A percentile compares a stretch with the other conserved stretches of the same genome.
These are phyloP conservation scores for Dianthus caryophyllus DNA, from an alignment of 148 eudicot species.

Conservation along the genomic window DNA sequence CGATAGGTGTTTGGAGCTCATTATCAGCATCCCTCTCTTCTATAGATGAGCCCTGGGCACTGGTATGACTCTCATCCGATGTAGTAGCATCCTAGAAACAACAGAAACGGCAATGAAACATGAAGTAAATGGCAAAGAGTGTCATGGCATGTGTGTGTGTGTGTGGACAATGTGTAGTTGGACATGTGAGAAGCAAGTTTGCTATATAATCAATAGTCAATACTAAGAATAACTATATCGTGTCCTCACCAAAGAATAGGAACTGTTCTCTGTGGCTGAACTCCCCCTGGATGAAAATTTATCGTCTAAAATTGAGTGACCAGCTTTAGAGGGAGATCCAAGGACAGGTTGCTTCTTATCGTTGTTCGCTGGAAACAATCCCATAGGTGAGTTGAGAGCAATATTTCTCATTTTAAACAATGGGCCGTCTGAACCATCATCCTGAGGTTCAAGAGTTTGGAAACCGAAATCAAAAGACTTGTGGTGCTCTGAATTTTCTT, in stretches of 20 bases:
- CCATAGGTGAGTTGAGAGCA: constrained; percentile 25
- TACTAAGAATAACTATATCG: constrained; percentile 34
- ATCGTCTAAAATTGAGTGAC: constrained; percentile 12
- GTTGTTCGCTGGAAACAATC: constrained; percentile 29
- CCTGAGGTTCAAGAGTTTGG: constrained; percentile 30
- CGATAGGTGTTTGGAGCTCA: constrained; percentile 17
- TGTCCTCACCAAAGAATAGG: constrained; percentile 34
- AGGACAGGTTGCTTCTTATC: constrained; percentile 27
- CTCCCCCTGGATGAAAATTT: constrained; percentile 32
- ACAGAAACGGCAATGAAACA: constrained; percentile 29
- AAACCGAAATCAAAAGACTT: constrained; percentile 26
- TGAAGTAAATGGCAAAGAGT: not conserved
- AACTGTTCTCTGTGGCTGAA: constrained; percentile 25
- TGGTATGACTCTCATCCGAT: constrained; percentile 26
- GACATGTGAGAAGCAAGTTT: constrained; percentile 8
- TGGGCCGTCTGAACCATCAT: constrained; percentile 35
- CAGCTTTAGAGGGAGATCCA: constrained; percentile 25
- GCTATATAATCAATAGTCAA: not conserved
- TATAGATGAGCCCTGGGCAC: constrained; percentile 26
- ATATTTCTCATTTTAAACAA: constrained; percentile 34
- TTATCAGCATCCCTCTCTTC: constrained; percentile 19
- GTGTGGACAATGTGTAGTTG: not conserved
- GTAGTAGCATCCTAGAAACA: constrained; percentile 43
- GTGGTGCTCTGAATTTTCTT: constrained; percentile 24
- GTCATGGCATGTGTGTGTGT: not conserved